phyloP scores from a whole-genome alignment of 2,329 filamentous ascomycete genomes.

The Aspergillus sojae region DNA sequence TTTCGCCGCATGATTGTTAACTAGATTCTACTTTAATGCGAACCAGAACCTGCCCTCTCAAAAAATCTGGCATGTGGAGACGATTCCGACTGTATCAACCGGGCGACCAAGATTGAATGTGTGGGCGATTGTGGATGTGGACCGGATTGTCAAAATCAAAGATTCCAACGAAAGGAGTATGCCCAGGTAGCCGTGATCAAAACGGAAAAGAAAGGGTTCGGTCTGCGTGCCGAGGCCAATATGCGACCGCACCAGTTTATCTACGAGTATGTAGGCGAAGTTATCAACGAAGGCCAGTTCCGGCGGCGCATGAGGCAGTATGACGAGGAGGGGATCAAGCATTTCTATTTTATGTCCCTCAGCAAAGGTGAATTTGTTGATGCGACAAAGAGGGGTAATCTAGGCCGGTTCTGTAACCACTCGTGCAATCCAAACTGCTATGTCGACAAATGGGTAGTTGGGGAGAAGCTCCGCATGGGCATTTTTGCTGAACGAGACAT shows the following conservation, averaged over 20 bases:
- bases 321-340: slow-evolving; percentile 94
- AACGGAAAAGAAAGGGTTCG: slow-evolving; percentile 96
- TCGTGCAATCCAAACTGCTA: slow-evolving; percentile 99
- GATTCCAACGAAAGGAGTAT: slow-evolving; percentile 88
- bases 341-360: slow-evolving; percentile 99
- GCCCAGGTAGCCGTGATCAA: slow-evolving; percentile 93
- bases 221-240: slow-evolving; percentile 77
- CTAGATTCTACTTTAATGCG: slow-evolving; percentile 5
- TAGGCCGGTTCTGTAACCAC: slow-evolving; percentile 97
- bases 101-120: slow-evolving; percentile 97
- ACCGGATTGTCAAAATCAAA: slow-evolving; percentile 85
- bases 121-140: slow-evolving; percentile 86
- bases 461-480: slow-evolving; percentile 96
- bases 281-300: slow-evolving; percentile 91
- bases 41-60: slow-evolving; percentile 52
- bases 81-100: slow-evolving; percentile 97
- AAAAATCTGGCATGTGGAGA: slow-evolving; percentile 87
- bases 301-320: slow-evolving; percentile 90
- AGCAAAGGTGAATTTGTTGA: slow-evolving; percentile 96
- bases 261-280: slow-evolving; percentile 97
- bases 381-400: slow-evolving; percentile 93
- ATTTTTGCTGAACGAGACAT: slow-evolving; percentile 90
- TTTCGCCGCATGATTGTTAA: not conserved
- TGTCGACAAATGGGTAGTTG: slow-evolving; percentile 99
- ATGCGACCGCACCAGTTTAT: slow-evolving; percentile 87